Evolutionary conservation across 176 grass and related monocot genomes (phyloP), one percentile per base, ranked within the genome.

Genomic region (Ensete glaucum): DNA sequence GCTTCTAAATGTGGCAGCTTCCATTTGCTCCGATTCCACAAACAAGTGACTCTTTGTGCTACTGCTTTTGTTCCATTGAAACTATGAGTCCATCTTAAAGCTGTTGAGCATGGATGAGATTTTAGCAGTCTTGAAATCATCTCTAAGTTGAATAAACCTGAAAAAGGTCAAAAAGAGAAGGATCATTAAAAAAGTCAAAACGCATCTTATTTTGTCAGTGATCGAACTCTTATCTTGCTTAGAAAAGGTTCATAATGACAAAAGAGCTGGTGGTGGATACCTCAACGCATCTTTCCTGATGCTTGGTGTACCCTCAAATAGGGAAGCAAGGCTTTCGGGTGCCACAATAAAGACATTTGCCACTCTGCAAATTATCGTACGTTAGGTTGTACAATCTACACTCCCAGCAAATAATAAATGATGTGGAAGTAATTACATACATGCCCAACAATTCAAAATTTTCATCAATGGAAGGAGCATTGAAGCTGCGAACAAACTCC

Each of bases 361-460:
- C 88, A 94, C 81, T 64, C 95, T 99, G 82, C 58, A 83, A 60
- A 82, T 6, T 3, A 20, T 26, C n/a, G 17, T 6, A 53, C 26
- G 57, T 64, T 53, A 64, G 58, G n/a, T 43, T 19, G n/a, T 66
- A 50, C 11, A 57, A 43, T 58, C 16, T 54, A 43, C 34, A 43
- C 2, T 27, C 26, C 10, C 63, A 7, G 66, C 20, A 9, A 77
- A 23, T n/a, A 27, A 67, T 23, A 73, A 77, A 81, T n/a, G 10
- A 72, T 64, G 51, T 77, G 27, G 77, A 16, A 71, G 10, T 70
- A 58, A 24, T 75, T 43, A 84, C 88, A 84, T 89, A 99, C 95
- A 99, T 99, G 87, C 95, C 91, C 87, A 94, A 85, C 9, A 83
- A 82, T 89, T 99, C 95, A 67, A 99, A 99, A 73, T 99, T 99